Conservation (phyloP, 1,284 basidiomycete genomes). For the Tylopilus sp. region DNA sequence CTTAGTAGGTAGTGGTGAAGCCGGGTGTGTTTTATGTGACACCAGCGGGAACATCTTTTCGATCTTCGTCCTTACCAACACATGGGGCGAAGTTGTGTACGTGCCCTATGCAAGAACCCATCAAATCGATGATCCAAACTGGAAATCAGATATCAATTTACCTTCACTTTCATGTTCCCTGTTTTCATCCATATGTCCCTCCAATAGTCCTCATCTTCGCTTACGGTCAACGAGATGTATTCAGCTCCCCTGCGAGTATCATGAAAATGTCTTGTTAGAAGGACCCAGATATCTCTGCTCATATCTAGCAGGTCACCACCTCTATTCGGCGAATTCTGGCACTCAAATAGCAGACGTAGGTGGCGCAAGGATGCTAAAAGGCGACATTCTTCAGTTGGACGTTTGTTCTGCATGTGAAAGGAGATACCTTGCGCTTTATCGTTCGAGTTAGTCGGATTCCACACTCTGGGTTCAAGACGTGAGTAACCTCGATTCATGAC, state of each 20-base stretch:
- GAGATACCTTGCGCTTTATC: slow-evolving; percentile 24
- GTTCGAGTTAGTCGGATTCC: slow-evolving; percentile 39
- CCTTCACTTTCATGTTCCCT: slow-evolving; percentile 37
- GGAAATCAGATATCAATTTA: slow-evolving; percentile 18
- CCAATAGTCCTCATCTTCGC: slow-evolving; percentile 37
- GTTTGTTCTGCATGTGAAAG: background rate
- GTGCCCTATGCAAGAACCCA: slow-evolving; percentile 45
- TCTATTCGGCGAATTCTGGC: background rate
- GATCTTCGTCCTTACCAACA: slow-evolving; percentile 48
- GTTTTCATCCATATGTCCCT: slow-evolving; percentile 20
- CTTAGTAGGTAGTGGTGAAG: slow-evolving; percentile 8
- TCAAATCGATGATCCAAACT: background rate
- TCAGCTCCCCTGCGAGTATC: slow-evolving; percentile 57
- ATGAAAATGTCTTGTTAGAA: slow-evolving; percentile 73
- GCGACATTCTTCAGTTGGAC: background rate
- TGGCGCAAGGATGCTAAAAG: slow-evolving; percentile 34
- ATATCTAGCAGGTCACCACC: slow-evolving; percentile 3
- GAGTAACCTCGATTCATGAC: background rate
- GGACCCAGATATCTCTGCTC: slow-evolving; percentile 62
- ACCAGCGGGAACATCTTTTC: background rate
- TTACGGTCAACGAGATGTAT: slow-evolving; percentile 70
- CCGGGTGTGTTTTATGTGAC: background rate
- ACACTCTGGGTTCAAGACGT: slow-evolving; percentile 44
- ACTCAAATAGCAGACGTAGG: slow-evolving; percentile 36
- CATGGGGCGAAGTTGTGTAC: slow-evolving; percentile 77